Evolutionary conservation across 352 stramenopile species (phyloP), one percentile per base, ranked within the genome.

Genomic region (Phytophthora pisi): DNA sequence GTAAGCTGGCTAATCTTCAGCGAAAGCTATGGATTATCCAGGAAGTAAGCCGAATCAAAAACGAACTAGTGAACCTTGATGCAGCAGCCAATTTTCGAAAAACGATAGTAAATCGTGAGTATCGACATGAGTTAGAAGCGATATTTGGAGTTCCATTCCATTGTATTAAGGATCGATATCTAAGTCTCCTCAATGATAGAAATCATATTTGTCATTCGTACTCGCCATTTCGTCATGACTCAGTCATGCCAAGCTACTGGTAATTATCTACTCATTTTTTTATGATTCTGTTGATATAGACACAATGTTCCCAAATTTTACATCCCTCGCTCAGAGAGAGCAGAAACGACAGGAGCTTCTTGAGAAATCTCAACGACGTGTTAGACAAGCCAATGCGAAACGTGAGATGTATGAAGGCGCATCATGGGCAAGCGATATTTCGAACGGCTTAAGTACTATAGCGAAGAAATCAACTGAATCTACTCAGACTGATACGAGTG

Each of bases 401-500:
- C 30, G 57, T 2, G 0, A 11, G 7, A 64, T 64, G 57, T 64
- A 51, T 16, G 57, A 46, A 56, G 57, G 57, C n/a, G 23, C 57
- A 5, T 63, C 56, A 30, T 63, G 56, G 56, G 6, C 49, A 0
- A 36, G 7, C 10, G 51, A 57, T 57, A 46, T 34, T 18, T 0
- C 16, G 0, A 45, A 45, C 5, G 38, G 38, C n/a, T 18, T 45
- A 9, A 45, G 10, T 45, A 45, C 38, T 45, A 2, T 18, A 18
- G 0, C 51, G 13, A 57, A 57, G n/a, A 57, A 45, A 57, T 46
- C 51, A 57, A 57, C 51, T 8, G 28, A 45, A 61, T 68, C 31
- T 50, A 69, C 42, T 59, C 59, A 69, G 51, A 74, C 59, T 8
- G 60, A 60, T 61, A 40, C 42, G 45, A 60, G 38, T 45, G 11